Base-by-base conservation (phyloP, 129 eudicot species). In the Cynara cardunculus region DNA sequence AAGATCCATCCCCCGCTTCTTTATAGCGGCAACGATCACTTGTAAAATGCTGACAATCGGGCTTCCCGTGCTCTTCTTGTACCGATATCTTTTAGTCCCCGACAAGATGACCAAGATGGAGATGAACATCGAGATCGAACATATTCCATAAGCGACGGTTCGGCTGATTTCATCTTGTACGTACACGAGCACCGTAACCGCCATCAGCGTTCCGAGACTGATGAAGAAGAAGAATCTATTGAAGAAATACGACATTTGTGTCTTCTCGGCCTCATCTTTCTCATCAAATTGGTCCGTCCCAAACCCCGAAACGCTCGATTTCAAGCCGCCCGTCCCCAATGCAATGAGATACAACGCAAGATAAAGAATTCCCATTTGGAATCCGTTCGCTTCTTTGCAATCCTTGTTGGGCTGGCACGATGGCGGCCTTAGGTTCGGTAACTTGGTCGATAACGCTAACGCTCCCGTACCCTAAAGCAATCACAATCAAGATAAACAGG, bases 241-340 rank as follows among this genome's bases (percentile, higher is more conserved):
- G 84, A 94, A 94, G 88, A 94, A 94, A 67, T 66, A 92, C 0
- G 89, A 83, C 97, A 87, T 90, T 64, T 91, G 96, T n/a, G 93
- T 78, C 69, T 88, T 90, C 75, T 94, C 98, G 10, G 83, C 87
- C 22, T 90, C 91, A 32, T 91, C 89, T 62, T 87, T 90, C 18
- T 91, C 94, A 34, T 94, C 98, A 25, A 94, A 94, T 41, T 94
- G 98, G 49, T 94, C 98, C 1, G 92, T 90, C 11, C 98, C 97
- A 19, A 94, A 94, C 35, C 97, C 98, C 0, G 98, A 94, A 1
- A 94, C 94, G 14, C 97, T 91, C 1, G 98, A 94, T 78, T 94
- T 94, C 1, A 94, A 82, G 70, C 98, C 98, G 1, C 98, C 98
- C 0, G 97, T 91, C 31, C 98, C 98, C 0, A 94, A 28, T 10